Conservation (phyloP, 495 filamentous ascomycete species). For the Xylaria intraflava region DNA sequence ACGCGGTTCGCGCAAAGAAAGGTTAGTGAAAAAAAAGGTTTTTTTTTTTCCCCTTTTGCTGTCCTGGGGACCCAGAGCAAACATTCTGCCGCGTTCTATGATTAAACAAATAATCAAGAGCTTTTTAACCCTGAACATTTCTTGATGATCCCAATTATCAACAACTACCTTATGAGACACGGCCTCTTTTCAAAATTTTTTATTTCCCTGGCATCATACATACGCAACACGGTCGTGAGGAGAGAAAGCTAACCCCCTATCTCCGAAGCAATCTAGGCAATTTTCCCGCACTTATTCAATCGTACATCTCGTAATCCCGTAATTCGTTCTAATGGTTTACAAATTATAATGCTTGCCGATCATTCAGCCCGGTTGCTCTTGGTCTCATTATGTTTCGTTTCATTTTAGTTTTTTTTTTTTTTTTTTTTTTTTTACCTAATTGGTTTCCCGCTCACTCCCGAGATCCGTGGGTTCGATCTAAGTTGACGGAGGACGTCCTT, state of each 20-base stretch:
- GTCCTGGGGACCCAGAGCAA: no score
- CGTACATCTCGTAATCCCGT: neutral
- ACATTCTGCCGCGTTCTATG: constrained; percentile 48
- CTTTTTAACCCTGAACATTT: constrained; percentile 52
- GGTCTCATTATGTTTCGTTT: no score
- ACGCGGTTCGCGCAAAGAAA: constrained; percentile 19
- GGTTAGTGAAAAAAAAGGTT: constrained; percentile 35
- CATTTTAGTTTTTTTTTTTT: no score
- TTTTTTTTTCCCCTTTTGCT: constrained; percentile 8
- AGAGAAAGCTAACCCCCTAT: neutral
- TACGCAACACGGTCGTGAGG: neutral
- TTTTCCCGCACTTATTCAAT: neutral
- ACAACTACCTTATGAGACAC: constrained; percentile 46
- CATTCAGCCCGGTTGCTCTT: no score
- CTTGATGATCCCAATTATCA: constrained; percentile 42
- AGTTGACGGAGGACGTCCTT: neutral
- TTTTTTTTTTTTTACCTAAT: no score
- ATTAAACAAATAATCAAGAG: constrained; percentile 47
- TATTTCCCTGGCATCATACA: constrained; percentile 8
- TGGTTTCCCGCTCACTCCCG: no score
- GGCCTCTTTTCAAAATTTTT: constrained; percentile 29
- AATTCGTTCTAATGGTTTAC: neutral
- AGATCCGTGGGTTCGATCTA: neutral
- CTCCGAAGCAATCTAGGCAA: neutral
- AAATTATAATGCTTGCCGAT: no score